phyloP scores from a whole-genome alignment of 1,139 yeast species.

The Geotrichum klebahnii region DNA sequence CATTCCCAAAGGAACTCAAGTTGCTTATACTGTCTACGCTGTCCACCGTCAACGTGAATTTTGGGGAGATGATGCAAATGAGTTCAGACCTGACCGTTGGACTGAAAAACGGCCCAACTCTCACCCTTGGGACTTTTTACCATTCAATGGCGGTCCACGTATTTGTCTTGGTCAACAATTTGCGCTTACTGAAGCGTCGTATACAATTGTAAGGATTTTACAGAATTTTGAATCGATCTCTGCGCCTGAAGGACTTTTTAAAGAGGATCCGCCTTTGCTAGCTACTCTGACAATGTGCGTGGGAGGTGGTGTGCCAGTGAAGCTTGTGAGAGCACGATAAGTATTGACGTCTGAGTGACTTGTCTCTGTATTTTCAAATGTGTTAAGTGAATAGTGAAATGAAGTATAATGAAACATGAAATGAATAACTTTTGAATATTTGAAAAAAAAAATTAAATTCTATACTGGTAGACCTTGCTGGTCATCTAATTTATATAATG shows the following conservation, averaged over 20 bases:
- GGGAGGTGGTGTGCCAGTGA: slow-evolving; percentile 11
- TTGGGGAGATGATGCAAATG: slow-evolving; percentile 50
- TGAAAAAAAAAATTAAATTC: too few relatives aligned
- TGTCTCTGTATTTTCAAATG: too few relatives aligned
- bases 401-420: too few relatives aligned
- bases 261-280: not conserved
- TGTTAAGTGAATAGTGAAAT: too few relatives aligned
- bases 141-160: slow-evolving; percentile 58
- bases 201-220: slow-evolving; percentile 45
- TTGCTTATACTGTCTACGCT: slow-evolving; percentile 45
- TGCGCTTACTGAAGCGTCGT: slow-evolving; percentile 54
- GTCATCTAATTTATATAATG: too few relatives aligned
- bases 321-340: too few relatives aligned
- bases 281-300: slow-evolving; percentile 16
- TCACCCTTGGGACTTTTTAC: slow-evolving; percentile 37
- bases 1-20: slow-evolving; percentile 47
- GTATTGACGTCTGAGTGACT: too few relatives aligned
- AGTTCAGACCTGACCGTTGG: slow-evolving; percentile 55
- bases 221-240: slow-evolving; percentile 36
- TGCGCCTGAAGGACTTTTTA: not conserved
- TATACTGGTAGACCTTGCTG: too few relatives aligned
- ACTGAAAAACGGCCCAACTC: slow-evolving; percentile 26
- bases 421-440: too few relatives aligned
- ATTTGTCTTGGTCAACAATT: slow-evolving; percentile 59
- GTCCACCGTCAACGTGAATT: slow-evolving; percentile 45